Percentiles rank a stretch among this genome's conserved stretches.
phyloP scores from a whole-genome alignment of 2,329 filamentous ascomycete species.

The Pseudogymnoascus sp. region DNA sequence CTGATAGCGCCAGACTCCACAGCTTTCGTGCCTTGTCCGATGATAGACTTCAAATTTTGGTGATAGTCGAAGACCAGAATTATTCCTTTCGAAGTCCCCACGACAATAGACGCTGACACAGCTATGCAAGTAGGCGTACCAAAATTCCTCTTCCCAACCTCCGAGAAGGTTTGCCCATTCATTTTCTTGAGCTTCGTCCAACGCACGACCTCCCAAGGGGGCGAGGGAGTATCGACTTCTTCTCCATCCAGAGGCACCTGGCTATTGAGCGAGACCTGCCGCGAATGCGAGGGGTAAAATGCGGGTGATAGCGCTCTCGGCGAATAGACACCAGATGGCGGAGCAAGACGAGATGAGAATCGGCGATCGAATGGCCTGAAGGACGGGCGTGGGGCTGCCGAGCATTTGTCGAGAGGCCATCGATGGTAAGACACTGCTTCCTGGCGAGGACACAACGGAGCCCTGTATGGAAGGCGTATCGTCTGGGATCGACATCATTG shows the following conservation, averaged over 20 bases:
- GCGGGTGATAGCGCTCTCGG: constrained; percentile 65
- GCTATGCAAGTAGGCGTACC: constrained; percentile 84
- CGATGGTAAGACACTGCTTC: constrained; percentile 66
- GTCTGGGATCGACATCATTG: constrained; percentile 67
- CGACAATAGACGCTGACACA: constrained; percentile 78
- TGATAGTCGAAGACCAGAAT: constrained; percentile 96
- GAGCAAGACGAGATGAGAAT: constrained; percentile 75
- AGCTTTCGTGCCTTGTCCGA: constrained; percentile 89
- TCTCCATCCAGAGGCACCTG: constrained; percentile 56
- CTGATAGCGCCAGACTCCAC: constrained; percentile 86
- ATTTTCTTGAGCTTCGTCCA: constrained; percentile 94
- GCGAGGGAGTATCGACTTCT: constrained; percentile 63
- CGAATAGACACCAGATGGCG: constrained; percentile 53
- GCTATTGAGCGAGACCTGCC: constrained; percentile 72
- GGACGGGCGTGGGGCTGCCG: constrained; percentile 68
- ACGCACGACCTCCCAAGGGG: constrained; percentile 93
- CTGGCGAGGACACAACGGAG: constrained; percentile 58
- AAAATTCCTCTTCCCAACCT: constrained; percentile 86
- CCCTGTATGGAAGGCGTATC: constrained; percentile 76
- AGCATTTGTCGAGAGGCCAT: constrained; percentile 60
- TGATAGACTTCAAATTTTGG: constrained; percentile 88
- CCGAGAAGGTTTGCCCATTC: constrained; percentile 83
- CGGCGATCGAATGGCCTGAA: constrained; percentile 91
- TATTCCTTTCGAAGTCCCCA: constrained; percentile 91
- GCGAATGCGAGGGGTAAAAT: constrained; percentile 69